Evolutionary conservation across 192 early-diverging fungal species (phyloP).

Genomic region (Coemansia sp.): DNA sequence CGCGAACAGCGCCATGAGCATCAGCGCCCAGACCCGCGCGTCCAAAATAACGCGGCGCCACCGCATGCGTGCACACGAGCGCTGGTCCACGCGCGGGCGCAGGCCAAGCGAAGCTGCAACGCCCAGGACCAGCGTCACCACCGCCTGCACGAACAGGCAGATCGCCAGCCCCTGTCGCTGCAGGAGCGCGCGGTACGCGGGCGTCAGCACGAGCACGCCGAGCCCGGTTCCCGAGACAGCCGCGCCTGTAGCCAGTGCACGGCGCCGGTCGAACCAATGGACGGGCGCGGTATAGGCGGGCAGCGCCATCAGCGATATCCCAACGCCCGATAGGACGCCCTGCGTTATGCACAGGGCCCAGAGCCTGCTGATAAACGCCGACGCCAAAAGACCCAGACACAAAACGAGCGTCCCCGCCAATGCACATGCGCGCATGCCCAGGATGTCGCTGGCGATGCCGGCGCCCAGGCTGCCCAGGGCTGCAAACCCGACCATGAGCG

Average conservation of each 20-base stretch:
- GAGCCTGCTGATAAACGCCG: conserved; percentile 52
- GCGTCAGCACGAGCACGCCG: conserved; percentile 45
- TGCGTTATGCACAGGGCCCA: conserved; percentile 62
- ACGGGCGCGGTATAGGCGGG: conserved; percentile 52
- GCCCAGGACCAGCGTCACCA: conserved; percentile 26
- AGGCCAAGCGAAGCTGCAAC: conserved; percentile 7
- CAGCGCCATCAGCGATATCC: conserved; percentile 45
- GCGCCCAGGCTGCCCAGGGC: conserved; percentile 17
- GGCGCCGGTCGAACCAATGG: conserved; percentile 54
- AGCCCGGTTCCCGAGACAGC: conserved; percentile 47
- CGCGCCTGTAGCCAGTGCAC: conserved; percentile 48
- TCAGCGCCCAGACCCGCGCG: conserved; percentile 15
- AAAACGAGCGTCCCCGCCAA: conserved; percentile 42
- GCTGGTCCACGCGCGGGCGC: conserved; percentile 13
- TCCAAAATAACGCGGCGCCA: conserved; percentile 12
- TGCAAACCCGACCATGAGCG: conserved; percentile 25
- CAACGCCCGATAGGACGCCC: conserved; percentile 55
- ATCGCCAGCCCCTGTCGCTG: conserved; percentile 34
- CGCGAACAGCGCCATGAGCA: conserved; percentile 21
- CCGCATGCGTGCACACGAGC: not conserved
- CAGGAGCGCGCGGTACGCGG: conserved; percentile 36
- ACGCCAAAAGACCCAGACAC: conserved; percentile 38
- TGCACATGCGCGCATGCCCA: conserved; percentile 14
- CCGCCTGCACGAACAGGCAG: conserved; percentile 24
- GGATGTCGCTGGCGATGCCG: conserved; percentile 14